phyloP scores from a whole-genome alignment of 441 rosid species.

The Arabidopsis hybrid region DNA sequence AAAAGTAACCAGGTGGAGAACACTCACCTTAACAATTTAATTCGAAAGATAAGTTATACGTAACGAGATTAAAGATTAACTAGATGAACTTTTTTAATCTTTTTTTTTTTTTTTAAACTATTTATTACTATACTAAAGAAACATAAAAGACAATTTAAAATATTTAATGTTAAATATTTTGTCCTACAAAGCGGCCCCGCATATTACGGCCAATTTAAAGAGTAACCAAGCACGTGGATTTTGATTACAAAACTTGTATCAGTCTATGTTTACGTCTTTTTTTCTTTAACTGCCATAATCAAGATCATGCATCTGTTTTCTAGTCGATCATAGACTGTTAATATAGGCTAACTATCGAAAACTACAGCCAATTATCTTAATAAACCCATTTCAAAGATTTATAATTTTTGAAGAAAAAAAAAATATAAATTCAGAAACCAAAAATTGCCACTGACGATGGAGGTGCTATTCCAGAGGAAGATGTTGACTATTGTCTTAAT shows the following conservation, averaged over 20 bases:
- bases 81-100: no score
- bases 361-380: not conserved
- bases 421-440: not conserved
- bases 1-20: not conserved
- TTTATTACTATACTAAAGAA: not conserved
- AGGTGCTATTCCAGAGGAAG: conserved; percentile 6
- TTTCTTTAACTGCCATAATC: conserved; percentile 7
- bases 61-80: not conserved
- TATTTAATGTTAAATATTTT: not conserved
- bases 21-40: not conserved
- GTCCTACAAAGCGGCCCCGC: conserved; percentile 19
- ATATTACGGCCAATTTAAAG: conserved; percentile 34
- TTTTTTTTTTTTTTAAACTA: not conserved
- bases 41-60: not conserved
- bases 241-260: conserved; percentile 16
- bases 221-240: conserved; percentile 30
- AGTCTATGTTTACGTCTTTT: not conserved
- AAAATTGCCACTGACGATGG: conserved; percentile 9
- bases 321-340: conserved; percentile 2
- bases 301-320: conserved; percentile 3
- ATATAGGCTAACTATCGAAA: conserved; percentile 11
- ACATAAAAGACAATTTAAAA: not conserved
- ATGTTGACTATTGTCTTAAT: conserved; percentile 22
- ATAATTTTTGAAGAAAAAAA: not conserved
- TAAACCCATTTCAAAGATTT: not conserved